Base-by-base conservation (phyloP, 2,329 filamentous ascomycete species). In the Paraphoma chrysanthemicola region DNA sequence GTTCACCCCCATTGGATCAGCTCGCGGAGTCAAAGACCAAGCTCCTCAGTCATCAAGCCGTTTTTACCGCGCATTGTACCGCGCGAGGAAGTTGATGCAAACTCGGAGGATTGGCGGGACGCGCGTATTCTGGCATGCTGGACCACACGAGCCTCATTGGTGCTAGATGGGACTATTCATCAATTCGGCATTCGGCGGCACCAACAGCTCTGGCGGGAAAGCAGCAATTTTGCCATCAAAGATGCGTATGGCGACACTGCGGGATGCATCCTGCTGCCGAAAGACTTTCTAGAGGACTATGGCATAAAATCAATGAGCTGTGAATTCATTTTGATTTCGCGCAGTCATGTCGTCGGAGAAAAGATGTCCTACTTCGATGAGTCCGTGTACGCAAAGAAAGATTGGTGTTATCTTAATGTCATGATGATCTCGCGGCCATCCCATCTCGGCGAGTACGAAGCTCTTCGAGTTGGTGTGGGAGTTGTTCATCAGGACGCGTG, bases 401-500 rank as follows among this genome's bases (percentile, higher is more conserved):
- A 43, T 16, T 54, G 56, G 51, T 54, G 52, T 43, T 33, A 33
- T 28, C 18, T 59, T 17, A 59, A 59, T 33, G 51, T 59, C 7
- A 54, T 59, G 56, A 43, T 54, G 39, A 48, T 59, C 14, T 39
- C 31, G 29, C 41, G 44, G 38, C 33, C 33, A 10, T 36, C 33
- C 33, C 33, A 36, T 36, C 30, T 44, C 11, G 31, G 31, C 18
- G 51, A 45, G 6, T 38, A 51, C 2, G 41, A 29, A 14, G 56
- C 48, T 6, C 17, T 43, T 2, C 39, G 56, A n/a, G 44, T 55
- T 5, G 51, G 51, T 23, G 48, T 53, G 2, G 56, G 52, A 6
- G 28, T 59, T 12, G 29, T 59, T 12, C 52, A 54, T 46, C 46
- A 59, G 29, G 56, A 59, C 42, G 56, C 51, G 7, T 59, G 56